These are phyloP conservation scores for Rosa persica DNA, from an alignment of 306 rosid species.

Conservation along the genomic window DNA sequence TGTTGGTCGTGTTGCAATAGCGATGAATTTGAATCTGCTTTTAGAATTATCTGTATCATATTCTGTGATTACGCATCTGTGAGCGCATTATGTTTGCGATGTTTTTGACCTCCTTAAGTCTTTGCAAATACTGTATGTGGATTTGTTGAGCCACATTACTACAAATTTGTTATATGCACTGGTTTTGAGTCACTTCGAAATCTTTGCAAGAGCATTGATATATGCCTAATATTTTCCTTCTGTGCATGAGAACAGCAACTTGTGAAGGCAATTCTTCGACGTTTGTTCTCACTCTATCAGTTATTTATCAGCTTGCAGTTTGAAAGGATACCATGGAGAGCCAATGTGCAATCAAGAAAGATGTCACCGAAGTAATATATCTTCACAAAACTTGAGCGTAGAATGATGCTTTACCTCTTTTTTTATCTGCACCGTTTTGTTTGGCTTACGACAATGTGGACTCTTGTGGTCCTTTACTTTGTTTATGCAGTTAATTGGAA, in stretches of 20 bases:
- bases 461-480: background rate
- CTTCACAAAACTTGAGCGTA: background rate
- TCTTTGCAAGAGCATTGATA: background rate
- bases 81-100: background rate
- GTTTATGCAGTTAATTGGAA: conserved; percentile 56
- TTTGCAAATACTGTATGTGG: background rate
- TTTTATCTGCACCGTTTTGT: background rate
- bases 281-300: background rate
- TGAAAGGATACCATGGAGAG: conserved; percentile 45
- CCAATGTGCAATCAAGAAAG: conserved; percentile 63
- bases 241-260: background rate
- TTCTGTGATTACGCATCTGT: background rate
- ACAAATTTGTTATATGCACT: background rate
- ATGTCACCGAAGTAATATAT: conserved; percentile 63
- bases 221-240: too few relatives aligned
- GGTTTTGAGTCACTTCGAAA: background rate
- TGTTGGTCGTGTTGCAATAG: background rate
- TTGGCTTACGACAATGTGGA: background rate
- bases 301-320: conserved; percentile 8
- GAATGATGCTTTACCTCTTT: background rate
- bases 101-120: background rate
- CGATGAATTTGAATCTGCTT: background rate
- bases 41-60: background rate
- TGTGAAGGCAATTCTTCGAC: background rate
- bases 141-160: background rate